Base-by-base conservation (phyloP, 129 eudicot species). In the Flaveria robusta region DNA sequence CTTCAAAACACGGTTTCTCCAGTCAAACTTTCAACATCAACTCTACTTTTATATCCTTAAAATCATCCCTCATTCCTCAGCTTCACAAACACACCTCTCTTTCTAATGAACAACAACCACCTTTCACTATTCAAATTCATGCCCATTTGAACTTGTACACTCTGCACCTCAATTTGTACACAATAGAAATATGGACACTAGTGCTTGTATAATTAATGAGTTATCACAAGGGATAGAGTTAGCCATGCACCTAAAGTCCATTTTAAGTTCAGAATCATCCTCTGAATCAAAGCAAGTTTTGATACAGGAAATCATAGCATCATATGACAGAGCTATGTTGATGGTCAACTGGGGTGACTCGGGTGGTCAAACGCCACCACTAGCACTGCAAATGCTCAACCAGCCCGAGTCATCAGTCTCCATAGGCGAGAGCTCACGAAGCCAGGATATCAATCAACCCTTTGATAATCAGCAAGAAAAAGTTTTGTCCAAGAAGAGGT, bases 291-390 rank as follows among this genome's bases (percentile, higher is more conserved):
- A 74, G 43, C 90, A 89, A 6, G 29, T 78, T 74, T 81, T 90
- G 47, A 27, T 91, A 29, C 90, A 91, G 54, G 81, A 82, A 70
- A 87, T 91, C 43, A 49, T 88, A 55, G 78, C 96, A 52, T 87
- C 97, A n/a, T 93, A 83, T 73, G 88, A 93, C 83, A 86, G 88
- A 68, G 92, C 96, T 3, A 49, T 93, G 68, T 52, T 74, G 83
- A 83, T 88, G 54, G 90, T 93, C 50, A 88, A 85, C 15, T 83
- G 88, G 84, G 82, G 64, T 37, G 91, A 84, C 26, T 45, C 66
- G 15, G 85, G 66, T 41, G 83, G 71, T 74, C 82, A 84, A 58
- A 81, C 77, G 46, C 83, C 62, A 0, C 66, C 75, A 64, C 78
- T 50, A 29, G 66, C 83, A 15, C 83, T 49, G 10, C 51, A 68